Evolutionary conservation across 805 yeast species (phyloP).

Genomic region (Starmerella gropengiesseri): DNA sequence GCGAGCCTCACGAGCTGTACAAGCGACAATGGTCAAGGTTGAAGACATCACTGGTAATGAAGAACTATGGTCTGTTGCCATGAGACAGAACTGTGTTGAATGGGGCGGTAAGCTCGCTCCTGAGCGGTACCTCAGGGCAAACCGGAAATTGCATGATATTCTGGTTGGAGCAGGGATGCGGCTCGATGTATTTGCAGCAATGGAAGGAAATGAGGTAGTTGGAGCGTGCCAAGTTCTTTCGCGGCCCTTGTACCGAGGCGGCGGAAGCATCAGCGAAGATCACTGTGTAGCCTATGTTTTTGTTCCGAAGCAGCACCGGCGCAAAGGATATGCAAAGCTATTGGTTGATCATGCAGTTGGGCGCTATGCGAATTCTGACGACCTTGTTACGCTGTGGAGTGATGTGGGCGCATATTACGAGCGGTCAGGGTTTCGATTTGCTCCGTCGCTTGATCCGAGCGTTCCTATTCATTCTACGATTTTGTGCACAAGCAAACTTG

Average conservation of each 20-base stretch:
- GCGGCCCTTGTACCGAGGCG: constrained; percentile 13
- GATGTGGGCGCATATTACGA: constrained; percentile 16
- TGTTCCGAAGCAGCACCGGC: constrained; percentile 3
- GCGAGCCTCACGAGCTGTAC: no score
- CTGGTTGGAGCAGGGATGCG: no score
- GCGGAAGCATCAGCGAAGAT: not conserved
- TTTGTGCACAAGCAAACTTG: not conserved
- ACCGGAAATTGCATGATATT: no score
- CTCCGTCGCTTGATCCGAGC: not conserved
- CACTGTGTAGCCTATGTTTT: constrained; percentile 12
- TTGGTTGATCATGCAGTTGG: not conserved
- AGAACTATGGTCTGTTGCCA: no score
- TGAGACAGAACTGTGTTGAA: no score
- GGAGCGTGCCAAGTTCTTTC: constrained; percentile 15
- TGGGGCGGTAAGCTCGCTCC: no score
- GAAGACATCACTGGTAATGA: no score
- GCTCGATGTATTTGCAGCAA: constrained; percentile 7
- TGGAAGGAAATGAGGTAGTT: not conserved
- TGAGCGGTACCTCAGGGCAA: no score
- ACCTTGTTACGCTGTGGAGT: constrained; percentile 16
- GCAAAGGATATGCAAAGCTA: constrained; percentile 1
- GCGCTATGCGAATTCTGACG: not conserved
- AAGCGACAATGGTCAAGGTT: no score
- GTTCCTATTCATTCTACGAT: not conserved
- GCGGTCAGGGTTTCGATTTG: constrained; percentile 9